These are phyloP conservation scores for Quercus parvula DNA, from an alignment of 306 rosid genomes.

Conservation along the genomic window DNA sequence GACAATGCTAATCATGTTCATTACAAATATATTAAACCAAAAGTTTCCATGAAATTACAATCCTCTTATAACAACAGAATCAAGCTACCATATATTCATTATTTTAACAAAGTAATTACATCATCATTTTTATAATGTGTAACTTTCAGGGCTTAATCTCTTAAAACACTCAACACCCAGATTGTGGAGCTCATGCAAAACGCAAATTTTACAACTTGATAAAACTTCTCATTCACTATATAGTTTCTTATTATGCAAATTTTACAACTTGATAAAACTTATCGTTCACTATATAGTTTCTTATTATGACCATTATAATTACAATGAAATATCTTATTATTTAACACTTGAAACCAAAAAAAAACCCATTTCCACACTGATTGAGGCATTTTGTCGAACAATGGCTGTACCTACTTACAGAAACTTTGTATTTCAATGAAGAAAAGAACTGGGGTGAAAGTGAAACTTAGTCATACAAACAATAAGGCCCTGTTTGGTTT, in stretches of 20 bases:
- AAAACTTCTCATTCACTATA: neutral
- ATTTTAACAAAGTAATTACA: neutral
- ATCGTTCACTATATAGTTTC: neutral
- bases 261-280: neutral
- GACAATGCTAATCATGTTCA: neutral
- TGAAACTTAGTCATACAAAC: neutral
- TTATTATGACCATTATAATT: too few relatives aligned
- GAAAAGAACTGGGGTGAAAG: neutral
- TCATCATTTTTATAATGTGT: too few relatives aligned
- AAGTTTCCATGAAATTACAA: neutral
- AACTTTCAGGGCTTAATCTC: too few relatives aligned
- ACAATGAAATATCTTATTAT: neutral
- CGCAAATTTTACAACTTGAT: neutral
- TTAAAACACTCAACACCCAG: too few relatives aligned
- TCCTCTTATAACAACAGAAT: neutral
- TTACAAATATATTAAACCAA: neutral
- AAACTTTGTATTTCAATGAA: neutral
- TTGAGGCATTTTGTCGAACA: slow-evolving; percentile 2
- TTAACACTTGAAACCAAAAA: neutral
- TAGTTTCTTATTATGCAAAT: neutral
- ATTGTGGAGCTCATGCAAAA: too few relatives aligned
- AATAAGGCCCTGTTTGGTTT: neutral
- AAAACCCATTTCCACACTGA: neutral
- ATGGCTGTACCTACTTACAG: neutral
- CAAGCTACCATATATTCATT: neutral